Evolutionary conservation across 1,284 basidiomycete genomes (phyloP), one percentile per base, ranked within the genome.

Genomic region (Malassezia sp.): DNA sequence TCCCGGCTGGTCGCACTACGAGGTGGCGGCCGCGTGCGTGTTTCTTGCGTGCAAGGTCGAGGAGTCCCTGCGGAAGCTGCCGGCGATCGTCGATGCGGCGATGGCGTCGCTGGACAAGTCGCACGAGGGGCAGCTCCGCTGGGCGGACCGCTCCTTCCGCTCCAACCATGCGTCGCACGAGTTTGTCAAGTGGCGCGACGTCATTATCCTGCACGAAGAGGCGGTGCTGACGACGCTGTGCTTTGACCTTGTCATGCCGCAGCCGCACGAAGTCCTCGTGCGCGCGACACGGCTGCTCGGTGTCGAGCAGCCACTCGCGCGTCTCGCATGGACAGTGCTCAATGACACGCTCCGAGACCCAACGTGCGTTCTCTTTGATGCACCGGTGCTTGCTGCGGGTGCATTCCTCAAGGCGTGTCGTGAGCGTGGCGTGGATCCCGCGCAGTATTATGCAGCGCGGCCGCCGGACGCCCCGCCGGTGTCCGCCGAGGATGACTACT

Each of bases 41-140:
- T 93, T 91, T 66, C 77, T 93, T 33, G 85, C 86, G 0, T 87
- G 85, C 26, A 93, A 93, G 71, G 85, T 83, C 1, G 85, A 89
- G 65, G 85, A 89, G 70, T 84, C 83, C 57, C 83, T 83, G 34
- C 75, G 85, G 42, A 88, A 88, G 68, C 75, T 89, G n/a, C 76
- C 82, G 26, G 83, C 85, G 61, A 81, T 89, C 17, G 83, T 85
- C 8, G 78, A 78, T 54, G 78, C 87, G 14, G 82, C 78, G 53
- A 79, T 80, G 68, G 78, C 81, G 26, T 86, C 81, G 26, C 73
- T 75, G 18, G 76, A 76, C 43, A 71, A 73, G 17, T 79, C 80
- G 52, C 72, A 78, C 10, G 53, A 60, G 3, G 70, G 71, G 9
- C 42, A 59, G 23, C 58, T 69, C 45, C 49, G 55, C 37, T 67